Conservation (phyloP, 805 yeast genomes). For the Yamadazyma sp. region DNA sequence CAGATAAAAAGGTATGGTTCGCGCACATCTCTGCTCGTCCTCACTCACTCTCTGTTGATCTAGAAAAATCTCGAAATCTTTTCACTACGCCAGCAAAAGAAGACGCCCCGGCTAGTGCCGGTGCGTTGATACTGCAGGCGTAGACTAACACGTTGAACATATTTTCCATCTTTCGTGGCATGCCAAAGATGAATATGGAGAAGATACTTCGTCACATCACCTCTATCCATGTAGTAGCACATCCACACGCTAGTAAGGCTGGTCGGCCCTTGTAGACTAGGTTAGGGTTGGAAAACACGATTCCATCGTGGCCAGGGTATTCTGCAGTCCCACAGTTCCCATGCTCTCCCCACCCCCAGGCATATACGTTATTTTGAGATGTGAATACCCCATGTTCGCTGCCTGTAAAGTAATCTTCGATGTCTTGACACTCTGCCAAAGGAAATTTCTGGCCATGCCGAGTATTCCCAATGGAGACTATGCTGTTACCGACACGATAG, state of each 20-base stretch:
- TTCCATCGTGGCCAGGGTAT: conserved; percentile 21
- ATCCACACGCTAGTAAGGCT: conserved; percentile 52
- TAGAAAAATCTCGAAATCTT: not conserved
- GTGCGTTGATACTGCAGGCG: conserved; percentile 61
- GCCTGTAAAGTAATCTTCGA: conserved; percentile 51
- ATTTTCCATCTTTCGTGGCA: conserved; percentile 66
- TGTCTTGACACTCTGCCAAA: conserved; percentile 9
- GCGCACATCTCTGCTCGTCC: no score
- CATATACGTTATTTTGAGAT: conserved; percentile 39
- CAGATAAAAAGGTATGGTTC: no score
- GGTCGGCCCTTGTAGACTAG: conserved; percentile 26
- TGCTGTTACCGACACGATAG: conserved; percentile 19
- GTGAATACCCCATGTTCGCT: conserved; percentile 80
- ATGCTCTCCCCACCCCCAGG: conserved; percentile 99
- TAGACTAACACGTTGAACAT: conserved; percentile 68
- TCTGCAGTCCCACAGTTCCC: conserved; percentile 76
- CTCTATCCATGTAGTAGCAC: conserved; percentile 68
- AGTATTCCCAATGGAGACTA: conserved; percentile 68
- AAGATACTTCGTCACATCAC: conserved; percentile 71
- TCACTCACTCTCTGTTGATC: no score
- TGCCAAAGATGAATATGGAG: conserved; percentile 71
- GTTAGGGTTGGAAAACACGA: conserved; percentile 40
- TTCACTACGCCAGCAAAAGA: conserved; percentile 9
- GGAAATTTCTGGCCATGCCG: conserved; percentile 64
- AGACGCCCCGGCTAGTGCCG: conserved; percentile 10